Base-by-base conservation (phyloP, 345 rosid species). In the Eucalyptus regnans region DNA sequence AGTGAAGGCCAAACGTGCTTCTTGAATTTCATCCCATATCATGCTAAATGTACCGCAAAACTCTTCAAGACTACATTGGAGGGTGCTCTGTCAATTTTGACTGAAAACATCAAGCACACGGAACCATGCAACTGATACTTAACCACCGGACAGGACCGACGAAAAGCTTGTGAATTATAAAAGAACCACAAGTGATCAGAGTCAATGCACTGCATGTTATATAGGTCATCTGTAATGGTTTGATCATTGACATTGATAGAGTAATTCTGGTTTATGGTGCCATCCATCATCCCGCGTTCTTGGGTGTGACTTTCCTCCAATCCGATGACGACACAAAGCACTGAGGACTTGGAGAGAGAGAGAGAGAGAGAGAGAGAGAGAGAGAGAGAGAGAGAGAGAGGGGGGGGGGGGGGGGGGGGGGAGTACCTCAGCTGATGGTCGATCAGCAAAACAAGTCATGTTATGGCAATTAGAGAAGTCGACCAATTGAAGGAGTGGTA, bases 91-190 rank as follows among this genome's bases (percentile, higher is more conserved):
- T 17, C 0, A 17, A 68, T 25, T 68, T 0, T 0, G 7, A 68
- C 44, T 8, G 80, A 33, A 68, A 68, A 68, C 25, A 4, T 17
- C 25, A 68, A 17, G 80, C 23, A 9, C 0, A 68, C 80, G 1
- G 44, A 33, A 68, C 7, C 80, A 5, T 33, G 44, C 44, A 1
- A 0, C 23, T 0, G 80, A 4, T 15, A 0, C 22, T 33, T 1
- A 5, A 68, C 23, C 1, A 68, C 1, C 12, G 0, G 5, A 68
- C 2, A 6, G 11, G 11, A 7, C 41, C 6, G 3, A 33, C 0
- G 12, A 23, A 68, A 68, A 33, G 23, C 46, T 71, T 0, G 25
- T 9, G 81, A 71, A 33, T 0, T 23, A 33, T 71, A 71, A 71
- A 71, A 71, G 81, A 71, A 12, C 13, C 81, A 33, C 81, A 71